Percentiles rank a stretch among this genome's conserved stretches.
These are phyloP conservation scores for Micractinium conductrix DNA, from an alignment of 139 green algal species.

Conservation along the genomic window DNA sequence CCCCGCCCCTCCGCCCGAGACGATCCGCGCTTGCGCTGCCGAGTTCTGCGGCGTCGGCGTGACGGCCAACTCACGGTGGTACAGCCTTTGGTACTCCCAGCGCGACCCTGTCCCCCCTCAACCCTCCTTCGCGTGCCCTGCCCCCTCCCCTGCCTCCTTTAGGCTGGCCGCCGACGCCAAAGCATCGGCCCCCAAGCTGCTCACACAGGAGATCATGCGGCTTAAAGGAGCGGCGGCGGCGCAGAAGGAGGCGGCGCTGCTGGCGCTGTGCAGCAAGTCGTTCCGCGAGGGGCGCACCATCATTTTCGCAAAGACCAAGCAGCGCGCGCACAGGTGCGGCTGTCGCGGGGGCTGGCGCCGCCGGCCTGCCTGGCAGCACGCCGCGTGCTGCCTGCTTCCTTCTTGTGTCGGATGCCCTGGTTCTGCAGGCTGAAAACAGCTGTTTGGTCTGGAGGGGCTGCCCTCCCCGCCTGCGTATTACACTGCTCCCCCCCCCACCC, in stretches of 20 bases:
- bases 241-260: conserved; percentile 89
- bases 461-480: too few relatives aligned
- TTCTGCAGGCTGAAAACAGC: too few relatives aligned
- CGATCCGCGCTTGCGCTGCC: too few relatives aligned
- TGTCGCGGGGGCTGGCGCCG: not conserved
- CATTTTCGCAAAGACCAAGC: conserved; percentile 94
- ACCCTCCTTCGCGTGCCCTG: not conserved
- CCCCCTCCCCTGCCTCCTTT: not conserved
- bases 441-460: too few relatives aligned
- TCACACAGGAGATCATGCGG: conserved; percentile 91
- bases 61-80: too few relatives aligned
- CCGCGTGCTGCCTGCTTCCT: not conserved
- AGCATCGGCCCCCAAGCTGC: conserved; percentile 65
- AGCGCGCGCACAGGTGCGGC: conserved; percentile 79
- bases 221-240: conserved; percentile 68
- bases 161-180: conserved; percentile 88
- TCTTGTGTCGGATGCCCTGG: too few relatives aligned
- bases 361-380: not conserved
- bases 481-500: not conserved
- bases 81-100: too few relatives aligned
- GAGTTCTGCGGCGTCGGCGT: too few relatives aligned
- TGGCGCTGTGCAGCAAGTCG: conserved; percentile 80
- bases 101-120: too few relatives aligned
- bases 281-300: conserved; percentile 82
- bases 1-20: too few relatives aligned